Percentiles rank a stretch among this genome's conserved stretches.
Evolutionary conservation across 2,329 filamentous ascomycete species (phyloP).

Genomic region (Penicillium fuscoglaucum): DNA sequence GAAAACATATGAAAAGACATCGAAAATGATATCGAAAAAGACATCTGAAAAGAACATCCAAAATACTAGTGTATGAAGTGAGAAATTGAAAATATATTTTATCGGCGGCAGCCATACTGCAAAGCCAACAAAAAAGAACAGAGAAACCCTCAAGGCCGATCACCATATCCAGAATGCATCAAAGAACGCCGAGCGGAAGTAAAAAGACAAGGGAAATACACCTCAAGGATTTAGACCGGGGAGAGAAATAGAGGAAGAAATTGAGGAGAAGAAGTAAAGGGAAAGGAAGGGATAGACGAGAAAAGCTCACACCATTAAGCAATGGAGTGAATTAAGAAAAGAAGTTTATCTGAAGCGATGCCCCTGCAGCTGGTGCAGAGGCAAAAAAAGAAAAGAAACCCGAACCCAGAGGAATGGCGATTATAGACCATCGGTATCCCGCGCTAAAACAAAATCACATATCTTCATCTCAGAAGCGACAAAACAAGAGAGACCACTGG

Average conservation of each 20-base stretch:
- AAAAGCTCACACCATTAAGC: slow-evolving; percentile 27
- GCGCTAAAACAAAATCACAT: slow-evolving; percentile 37
- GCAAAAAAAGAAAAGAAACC: slow-evolving; percentile 21
- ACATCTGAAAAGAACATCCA: not conserved
- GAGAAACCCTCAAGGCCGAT: slow-evolving; percentile 32
- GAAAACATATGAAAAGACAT: too few species aligned
- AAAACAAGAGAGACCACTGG: slow-evolving; percentile 18
- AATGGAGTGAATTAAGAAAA: slow-evolving; percentile 13
- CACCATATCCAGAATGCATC: slow-evolving; percentile 35
- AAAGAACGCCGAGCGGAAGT: slow-evolving; percentile 34
- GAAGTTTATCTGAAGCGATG: slow-evolving; percentile 11
- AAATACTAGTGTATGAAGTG: not conserved
- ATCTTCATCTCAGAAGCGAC: slow-evolving; percentile 40
- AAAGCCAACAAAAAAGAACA: slow-evolving; percentile 11
- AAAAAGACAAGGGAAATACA: slow-evolving; percentile 16
- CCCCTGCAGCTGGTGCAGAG: slow-evolving; percentile 7
- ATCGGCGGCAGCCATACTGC: slow-evolving; percentile 3
- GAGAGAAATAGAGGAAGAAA: not conserved
- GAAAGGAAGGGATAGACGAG: slow-evolving; percentile 16
- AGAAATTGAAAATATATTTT: slow-evolving; percentile 1
- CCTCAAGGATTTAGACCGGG: slow-evolving; percentile 3
- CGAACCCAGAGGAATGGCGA: slow-evolving; percentile 23
- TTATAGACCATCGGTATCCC: slow-evolving; percentile 30
- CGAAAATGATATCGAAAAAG: too few species aligned
- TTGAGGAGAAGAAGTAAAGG: slow-evolving; percentile 11